phyloP scores from a whole-genome alignment of 1,284 basidiomycete genomes.

The Takashimella koratensis region DNA sequence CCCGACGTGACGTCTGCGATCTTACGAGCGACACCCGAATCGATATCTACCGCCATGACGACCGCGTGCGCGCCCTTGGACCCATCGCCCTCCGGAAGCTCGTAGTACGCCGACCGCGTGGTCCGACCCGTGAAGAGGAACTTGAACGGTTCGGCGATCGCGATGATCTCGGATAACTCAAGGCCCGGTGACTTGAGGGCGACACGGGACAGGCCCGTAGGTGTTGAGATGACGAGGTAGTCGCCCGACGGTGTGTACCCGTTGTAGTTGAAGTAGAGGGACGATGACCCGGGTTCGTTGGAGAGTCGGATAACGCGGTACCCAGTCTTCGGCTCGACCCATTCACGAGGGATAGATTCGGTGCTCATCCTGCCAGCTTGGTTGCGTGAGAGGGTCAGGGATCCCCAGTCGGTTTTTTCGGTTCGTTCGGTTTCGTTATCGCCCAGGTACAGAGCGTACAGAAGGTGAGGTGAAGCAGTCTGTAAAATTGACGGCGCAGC shows the following conservation, averaged over 20 bases:
- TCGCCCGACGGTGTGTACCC: conserved; percentile 15
- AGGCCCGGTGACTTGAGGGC: neutral
- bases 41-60: conserved; percentile 10
- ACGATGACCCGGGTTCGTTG: conserved; percentile 1
- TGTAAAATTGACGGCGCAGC: no score
- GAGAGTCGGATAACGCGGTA: conserved; percentile 5
- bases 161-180: conserved; percentile 4
- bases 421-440: no score
- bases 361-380: no score
- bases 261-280: conserved; percentile 19
- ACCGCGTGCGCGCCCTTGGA: conserved; percentile 4
- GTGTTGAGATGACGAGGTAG: conserved; percentile 14
- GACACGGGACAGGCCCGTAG: conserved; percentile 9
- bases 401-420: no score
- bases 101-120: conserved; percentile 10
- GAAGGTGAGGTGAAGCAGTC: no score
- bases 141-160: conserved; percentile 27
- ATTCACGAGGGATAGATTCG: conserved; percentile 11
- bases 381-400: no score
- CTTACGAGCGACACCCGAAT: conserved; percentile 1
- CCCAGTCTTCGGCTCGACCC: conserved; percentile 8
- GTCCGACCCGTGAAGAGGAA: conserved; percentile 26
- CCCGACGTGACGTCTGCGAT: conserved; percentile 7
- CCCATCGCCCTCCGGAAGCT: neutral
- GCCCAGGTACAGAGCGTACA: no score